Percentiles rank a stretch among this genome's conserved stretches.
Evolutionary conservation across 495 filamentous ascomycete species (phyloP).

Genomic region (Talaromyces wortmannii): DNA sequence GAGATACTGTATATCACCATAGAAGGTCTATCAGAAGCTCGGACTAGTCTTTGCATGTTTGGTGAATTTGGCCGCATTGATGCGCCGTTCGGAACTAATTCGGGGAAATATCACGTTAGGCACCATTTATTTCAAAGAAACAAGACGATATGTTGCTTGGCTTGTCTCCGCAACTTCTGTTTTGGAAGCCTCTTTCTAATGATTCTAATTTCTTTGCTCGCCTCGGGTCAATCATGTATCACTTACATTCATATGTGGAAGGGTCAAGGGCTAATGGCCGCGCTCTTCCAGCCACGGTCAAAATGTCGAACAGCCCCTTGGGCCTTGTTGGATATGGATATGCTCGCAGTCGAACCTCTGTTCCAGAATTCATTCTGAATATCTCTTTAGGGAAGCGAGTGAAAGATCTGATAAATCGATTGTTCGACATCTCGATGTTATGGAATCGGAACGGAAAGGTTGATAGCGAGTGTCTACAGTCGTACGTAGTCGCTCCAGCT

Average conservation of each 20-base stretch:
- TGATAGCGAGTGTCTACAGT: no score
- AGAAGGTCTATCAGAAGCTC: neutral
- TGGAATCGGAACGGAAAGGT: no score
- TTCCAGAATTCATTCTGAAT: neutral
- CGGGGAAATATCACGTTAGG: neutral
- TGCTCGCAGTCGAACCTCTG: neutral
- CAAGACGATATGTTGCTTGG: neutral
- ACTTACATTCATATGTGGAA: neutral
- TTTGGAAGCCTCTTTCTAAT: no score
- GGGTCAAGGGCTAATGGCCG: neutral
- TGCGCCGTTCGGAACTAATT: neutral
- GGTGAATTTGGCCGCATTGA: neutral
- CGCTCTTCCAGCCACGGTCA: neutral
- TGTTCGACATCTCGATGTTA: neutral
- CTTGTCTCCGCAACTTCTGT: neutral
- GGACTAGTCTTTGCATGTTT: neutral
- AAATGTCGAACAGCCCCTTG: neutral
- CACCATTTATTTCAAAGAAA: neutral
- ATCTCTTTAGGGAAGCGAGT: neutral
- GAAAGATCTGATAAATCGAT: neutral
- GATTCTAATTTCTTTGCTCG: no score
- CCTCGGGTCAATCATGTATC: neutral
- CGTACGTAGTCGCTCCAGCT: no score
- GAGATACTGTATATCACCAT: neutral
- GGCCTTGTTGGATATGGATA: neutral